A percentile compares a stretch with the other conserved stretches of the same genome.
Evolutionary conservation across 768 basidiomycete species (phyloP).

Genomic region (Gloeostereum incarnatum): DNA sequence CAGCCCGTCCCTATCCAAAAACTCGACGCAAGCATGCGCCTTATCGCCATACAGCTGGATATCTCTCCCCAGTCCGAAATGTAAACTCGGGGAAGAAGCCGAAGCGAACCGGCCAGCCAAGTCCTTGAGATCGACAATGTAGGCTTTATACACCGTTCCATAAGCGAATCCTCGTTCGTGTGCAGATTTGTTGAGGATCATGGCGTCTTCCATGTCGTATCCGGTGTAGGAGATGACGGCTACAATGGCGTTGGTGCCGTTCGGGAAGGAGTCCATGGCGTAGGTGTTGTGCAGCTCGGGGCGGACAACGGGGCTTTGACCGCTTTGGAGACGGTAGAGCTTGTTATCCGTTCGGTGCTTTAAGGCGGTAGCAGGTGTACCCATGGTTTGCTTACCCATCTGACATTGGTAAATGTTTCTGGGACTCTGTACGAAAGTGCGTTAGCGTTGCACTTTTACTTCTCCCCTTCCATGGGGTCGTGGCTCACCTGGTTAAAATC

Average conservation of each 20-base stretch:
- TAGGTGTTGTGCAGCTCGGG: constrained; percentile 88
- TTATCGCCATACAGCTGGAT: constrained; percentile 45
- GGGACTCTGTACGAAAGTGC: constrained; percentile 48
- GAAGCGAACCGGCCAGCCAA: constrained; percentile 57
- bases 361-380: constrained; percentile 89
- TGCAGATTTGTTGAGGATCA: constrained; percentile 98
- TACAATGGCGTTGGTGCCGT: constrained; percentile 95
- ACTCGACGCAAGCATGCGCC: constrained; percentile 29
- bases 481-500: constrained; percentile 93
- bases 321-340: constrained; percentile 90
- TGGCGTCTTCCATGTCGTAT: constrained; percentile 99
- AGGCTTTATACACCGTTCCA: constrained; percentile 93
- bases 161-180: constrained; percentile 98
- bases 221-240: constrained; percentile 99
- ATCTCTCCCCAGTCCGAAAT: constrained; percentile 84
- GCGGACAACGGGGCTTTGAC: constrained; percentile 91
- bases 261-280: constrained; percentile 98
- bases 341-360: constrained; percentile 96
- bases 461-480: too few species aligned
- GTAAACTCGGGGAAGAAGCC: constrained; percentile 53
- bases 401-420: constrained; percentile 93
- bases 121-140: constrained; percentile 84
- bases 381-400: constrained; percentile 99
- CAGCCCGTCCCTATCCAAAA: constrained; percentile 77
- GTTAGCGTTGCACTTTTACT: constrained; percentile 12